These are phyloP conservation scores for Syzygium grande DNA, from an alignment of 345 rosid genomes.

Conservation along the genomic window DNA sequence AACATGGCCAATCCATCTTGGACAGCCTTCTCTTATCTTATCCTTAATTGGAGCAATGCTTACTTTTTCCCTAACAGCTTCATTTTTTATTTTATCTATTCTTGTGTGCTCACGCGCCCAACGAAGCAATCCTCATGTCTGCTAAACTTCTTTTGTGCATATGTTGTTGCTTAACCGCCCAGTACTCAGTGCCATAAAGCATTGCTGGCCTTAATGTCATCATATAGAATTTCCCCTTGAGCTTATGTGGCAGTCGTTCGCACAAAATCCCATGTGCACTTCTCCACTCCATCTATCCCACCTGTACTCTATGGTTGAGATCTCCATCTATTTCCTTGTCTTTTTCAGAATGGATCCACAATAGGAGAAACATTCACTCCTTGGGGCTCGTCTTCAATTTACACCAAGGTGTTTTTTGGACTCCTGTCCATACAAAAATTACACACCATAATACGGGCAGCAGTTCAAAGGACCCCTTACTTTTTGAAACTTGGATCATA, in stretches of 20 bases:
- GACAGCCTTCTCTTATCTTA: background rate
- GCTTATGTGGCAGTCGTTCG: background rate
- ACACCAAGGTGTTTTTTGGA: background rate
- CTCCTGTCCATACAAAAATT: background rate
- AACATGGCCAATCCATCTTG: background rate
- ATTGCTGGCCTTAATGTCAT: background rate
- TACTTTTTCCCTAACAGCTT: background rate
- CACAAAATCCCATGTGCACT: background rate
- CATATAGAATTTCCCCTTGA: background rate
- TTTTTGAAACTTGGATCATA: background rate
- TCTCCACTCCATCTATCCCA: background rate
- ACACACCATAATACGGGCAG: background rate
- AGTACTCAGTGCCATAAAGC: background rate
- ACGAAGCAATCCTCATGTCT: background rate
- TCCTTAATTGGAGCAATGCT: background rate
- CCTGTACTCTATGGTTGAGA: background rate
- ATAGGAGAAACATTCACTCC: background rate
- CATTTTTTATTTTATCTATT: background rate
- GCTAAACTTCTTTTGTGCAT: background rate
- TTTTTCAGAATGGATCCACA: background rate
- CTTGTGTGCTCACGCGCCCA: background rate
- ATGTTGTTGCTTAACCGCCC: background rate
- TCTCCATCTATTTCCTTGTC: background rate
- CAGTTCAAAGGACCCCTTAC: background rate
- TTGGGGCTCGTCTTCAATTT: background rate